Evolutionary conservation across 345 rosid species (phyloP).

Genomic region (Eucalyptus cloeziana): DNA sequence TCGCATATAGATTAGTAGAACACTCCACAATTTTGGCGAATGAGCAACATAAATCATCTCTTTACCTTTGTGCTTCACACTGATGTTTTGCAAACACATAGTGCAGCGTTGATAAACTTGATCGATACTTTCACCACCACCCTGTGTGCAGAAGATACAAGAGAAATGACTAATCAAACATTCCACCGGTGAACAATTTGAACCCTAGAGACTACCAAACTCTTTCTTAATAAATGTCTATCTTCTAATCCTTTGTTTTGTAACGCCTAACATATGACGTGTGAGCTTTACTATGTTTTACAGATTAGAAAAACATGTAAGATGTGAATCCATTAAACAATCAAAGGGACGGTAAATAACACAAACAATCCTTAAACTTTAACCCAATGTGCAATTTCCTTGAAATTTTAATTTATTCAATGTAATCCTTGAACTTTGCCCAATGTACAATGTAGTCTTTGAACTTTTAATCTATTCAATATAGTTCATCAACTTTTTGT

Average conservation of each 20-base stretch:
- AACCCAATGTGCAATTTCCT: fast-evolving
- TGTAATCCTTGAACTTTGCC: fast-evolving
- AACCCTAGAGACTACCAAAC: not conserved
- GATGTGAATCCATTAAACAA: not conserved
- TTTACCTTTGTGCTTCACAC: constrained; percentile 52
- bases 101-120: constrained; percentile 57
- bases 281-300: not conserved
- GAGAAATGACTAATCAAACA: not conserved
- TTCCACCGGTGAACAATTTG: not conserved
- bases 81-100: constrained; percentile 45
- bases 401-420: too few relatives aligned
- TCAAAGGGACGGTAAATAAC: not conserved
- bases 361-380: too few relatives aligned
- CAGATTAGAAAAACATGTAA: not conserved
- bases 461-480: too few relatives aligned
- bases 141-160: constrained; percentile 23
- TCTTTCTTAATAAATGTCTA: not conserved
- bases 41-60: not conserved
- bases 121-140: constrained; percentile 94
- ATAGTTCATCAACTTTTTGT: too few relatives aligned
- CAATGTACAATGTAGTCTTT: fast-evolving
- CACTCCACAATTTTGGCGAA: not conserved
- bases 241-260: not conserved
- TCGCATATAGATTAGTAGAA: not conserved
- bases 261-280: not conserved